Evolutionary conservation across 148 eudicot species (phyloP), one percentile per base, ranked within the genome.

Genomic region (Amaranthus palmeri): DNA sequence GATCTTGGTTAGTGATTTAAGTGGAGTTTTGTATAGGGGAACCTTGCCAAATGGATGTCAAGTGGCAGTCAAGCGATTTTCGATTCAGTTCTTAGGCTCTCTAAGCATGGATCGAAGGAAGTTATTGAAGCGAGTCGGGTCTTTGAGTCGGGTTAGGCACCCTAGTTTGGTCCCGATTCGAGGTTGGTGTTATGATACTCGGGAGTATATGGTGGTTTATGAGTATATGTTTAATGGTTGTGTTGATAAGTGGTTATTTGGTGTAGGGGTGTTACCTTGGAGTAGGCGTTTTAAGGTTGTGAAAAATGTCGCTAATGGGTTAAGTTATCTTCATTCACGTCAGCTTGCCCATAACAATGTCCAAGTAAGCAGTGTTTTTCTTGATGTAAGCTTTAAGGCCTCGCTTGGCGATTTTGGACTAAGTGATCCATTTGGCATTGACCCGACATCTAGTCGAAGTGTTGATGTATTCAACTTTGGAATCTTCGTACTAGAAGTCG

Each of bases 251-350:
- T 91, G 97, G 97, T 65, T 88, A 52, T 88, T 85, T 59, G 97
- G 97, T 0, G 85, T 85, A 25, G 97, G 97, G 13, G 88, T 87
- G 43, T 52, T 91, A 78, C 93, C 93, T 0, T 91, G 97, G 97
- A 84, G 73, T 17, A 70, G 97, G 46, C 77, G 93, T 61, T 83
- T 85, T 67, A 86, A 88, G 82, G 93, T 88, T 13, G 75, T 91
- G 4, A 77, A 81, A 80, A 85, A 85, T 62, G 85, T 88, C 6
- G 91, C 91, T 11, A 87, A 83, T 11, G 82, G 93, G 14, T 76
- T 91, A 77, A 82, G 77, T 61, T 74, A 81, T 58, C 82, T 88
- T 15, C 97, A 91, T 75, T 84, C 88, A 10, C 83, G 73, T 71
- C 83, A 83, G 55, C 78, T 91, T 45, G 93, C 87, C 69, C 97